phyloP scores from a whole-genome alignment of 345 rosid genomes.

The Salix exigua region DNA sequence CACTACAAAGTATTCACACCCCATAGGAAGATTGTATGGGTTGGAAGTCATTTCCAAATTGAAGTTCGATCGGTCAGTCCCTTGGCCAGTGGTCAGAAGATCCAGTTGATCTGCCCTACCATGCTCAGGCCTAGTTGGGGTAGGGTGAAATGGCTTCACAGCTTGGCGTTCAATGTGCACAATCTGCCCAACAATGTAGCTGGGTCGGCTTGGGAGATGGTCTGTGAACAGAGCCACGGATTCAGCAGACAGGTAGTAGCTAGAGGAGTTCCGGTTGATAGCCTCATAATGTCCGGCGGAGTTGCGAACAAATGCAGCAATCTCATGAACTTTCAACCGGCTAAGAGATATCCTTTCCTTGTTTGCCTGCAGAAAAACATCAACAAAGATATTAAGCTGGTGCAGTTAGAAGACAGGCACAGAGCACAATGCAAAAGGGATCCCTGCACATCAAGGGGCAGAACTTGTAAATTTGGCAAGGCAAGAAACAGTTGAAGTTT shows the following conservation, averaged over 20 bases:
- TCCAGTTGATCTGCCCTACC: conserved; percentile 38
- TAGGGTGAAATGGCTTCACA: conserved; percentile 47
- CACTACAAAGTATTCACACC: conserved; percentile 88
- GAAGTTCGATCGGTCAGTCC: conserved; percentile 49
- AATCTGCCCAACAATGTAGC: conserved; percentile 79
- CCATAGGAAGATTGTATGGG: conserved; percentile 76
- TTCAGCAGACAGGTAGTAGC: conserved; percentile 83
- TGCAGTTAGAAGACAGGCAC: neutral
- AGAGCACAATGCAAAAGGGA: neutral
- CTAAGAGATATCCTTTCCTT: conserved; percentile 86
- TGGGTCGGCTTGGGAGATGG: conserved; percentile 72
- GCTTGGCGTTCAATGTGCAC: conserved; percentile 87
- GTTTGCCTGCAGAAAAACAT: conserved; percentile 52
- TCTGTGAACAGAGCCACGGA: conserved; percentile 91
- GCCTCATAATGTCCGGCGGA: conserved; percentile 82
- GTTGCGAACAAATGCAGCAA: conserved; percentile 88
- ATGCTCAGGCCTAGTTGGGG: conserved; percentile 39
- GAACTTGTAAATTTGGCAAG: neutral
- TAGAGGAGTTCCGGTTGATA: conserved; percentile 60
- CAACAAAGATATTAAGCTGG: neutral
- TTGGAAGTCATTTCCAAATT: conserved; percentile 50
- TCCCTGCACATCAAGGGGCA: neutral
- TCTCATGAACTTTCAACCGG: conserved; percentile 84
- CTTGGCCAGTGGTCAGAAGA: conserved; percentile 44
- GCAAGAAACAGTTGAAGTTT: neutral